A percentile compares a stretch with the other conserved stretches of the same genome.
phyloP scores from a whole-genome alignment of 1,139 yeast genomes.

The Saccharomyces uvarum region DNA sequence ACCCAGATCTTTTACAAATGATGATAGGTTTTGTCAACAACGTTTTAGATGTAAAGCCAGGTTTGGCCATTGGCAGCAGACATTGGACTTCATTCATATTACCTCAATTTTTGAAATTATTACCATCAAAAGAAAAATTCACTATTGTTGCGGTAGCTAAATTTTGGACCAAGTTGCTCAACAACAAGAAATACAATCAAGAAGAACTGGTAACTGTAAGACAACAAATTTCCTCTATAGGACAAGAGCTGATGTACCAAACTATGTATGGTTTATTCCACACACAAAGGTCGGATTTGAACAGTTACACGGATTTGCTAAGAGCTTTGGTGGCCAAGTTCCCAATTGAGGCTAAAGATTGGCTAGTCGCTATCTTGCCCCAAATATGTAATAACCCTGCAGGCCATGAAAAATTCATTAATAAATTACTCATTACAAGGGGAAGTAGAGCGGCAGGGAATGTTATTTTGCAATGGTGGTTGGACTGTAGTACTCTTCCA shows the following conservation, averaged over 20 bases:
- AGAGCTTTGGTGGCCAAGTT: constrained; percentile 29
- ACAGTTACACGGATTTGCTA: constrained; percentile 27
- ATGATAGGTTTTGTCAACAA: constrained; percentile 53
- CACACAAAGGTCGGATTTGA: constrained; percentile 31
- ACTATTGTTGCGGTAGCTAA: constrained; percentile 53
- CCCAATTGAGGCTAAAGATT: constrained; percentile 26
- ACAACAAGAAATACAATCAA: constrained; percentile 45
- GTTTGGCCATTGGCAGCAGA: constrained; percentile 37
- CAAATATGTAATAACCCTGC: constrained; percentile 19
- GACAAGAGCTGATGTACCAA: constrained; percentile 24
- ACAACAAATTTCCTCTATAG: constrained; percentile 19
- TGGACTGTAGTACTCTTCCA: constrained; percentile 29
- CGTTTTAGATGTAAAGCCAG: constrained; percentile 45
- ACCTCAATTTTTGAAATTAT: constrained; percentile 36
- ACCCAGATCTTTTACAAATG: constrained; percentile 35
- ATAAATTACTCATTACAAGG: constrained; percentile 27
- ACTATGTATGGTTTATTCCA: constrained; percentile 28
- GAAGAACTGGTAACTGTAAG: constrained; percentile 40
- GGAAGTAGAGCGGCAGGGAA: constrained; percentile 32
- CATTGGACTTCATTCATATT: constrained; percentile 35
- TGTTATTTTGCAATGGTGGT: constrained; percentile 31
- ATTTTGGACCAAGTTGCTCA: constrained; percentile 58
- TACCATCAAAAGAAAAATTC: constrained; percentile 55
- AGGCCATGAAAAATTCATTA: constrained; percentile 26
- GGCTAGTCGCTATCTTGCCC: constrained; percentile 25